Evolutionary conservation across 2,329 filamentous ascomycete species (phyloP), one percentile per base, ranked within the genome.

Genomic region (Hypoxylon sp.): DNA sequence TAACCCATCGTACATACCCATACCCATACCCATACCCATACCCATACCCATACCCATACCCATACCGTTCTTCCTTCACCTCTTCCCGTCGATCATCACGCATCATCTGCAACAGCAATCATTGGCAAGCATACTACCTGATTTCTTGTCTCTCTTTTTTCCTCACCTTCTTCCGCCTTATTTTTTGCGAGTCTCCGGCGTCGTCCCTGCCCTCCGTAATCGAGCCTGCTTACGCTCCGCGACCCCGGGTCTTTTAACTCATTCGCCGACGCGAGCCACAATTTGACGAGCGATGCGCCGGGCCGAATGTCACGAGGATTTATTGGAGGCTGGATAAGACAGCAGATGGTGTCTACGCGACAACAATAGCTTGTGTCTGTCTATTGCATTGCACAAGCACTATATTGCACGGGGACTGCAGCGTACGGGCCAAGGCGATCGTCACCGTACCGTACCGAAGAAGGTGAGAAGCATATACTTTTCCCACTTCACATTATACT

Each of bases 291-390:
- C 68, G 65, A 75, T 75, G 73, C 73, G 73, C 70, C 69, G 69
- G 69, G 70, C 61, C 70, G 64, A 70, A 71, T 69, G 67, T 67
- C 70, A 68, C 72, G 53, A 67, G 67, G 70, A 71, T 68, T 69
- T 68, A 71, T 68, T 73, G 70, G 72, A 74, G 73, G 71, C 70
- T 70, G 72, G 73, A 74, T 73, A 72, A 72, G 54, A 68, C 66
- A 62, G 68, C 56, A 67, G 63, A 62, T 68, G 58, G 66, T 63
- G 58, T 62, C 61, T 69, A 69, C 68, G 71, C 72, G 69, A 72
- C 71, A 64, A 65, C 67, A 68, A 65, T 68, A 71, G 52, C 59
- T 63, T 62, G 61, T 57, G 52, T 54, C 53, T 59, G 24, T 46
- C 49, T 62, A 51, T 19, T 43, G 56, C 39, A 58, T 65, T 62